Conservation (phyloP, 306 rosid species). For the Dryas octopetala region DNA sequence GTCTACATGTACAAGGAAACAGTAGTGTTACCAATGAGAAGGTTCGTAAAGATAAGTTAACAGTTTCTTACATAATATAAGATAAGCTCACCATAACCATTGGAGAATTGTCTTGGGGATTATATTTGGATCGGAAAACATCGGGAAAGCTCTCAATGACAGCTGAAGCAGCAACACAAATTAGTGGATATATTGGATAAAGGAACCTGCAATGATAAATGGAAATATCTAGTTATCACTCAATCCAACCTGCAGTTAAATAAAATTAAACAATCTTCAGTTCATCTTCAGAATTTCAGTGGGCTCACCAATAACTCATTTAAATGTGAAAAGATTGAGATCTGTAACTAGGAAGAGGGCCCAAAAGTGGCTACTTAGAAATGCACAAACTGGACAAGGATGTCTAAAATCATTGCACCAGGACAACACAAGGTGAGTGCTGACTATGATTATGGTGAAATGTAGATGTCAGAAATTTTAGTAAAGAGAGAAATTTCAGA, state of each 20-base stretch:
- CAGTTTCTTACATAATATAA: not conserved
- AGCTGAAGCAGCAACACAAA: constrained; percentile 96
- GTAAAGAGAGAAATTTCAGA: not conserved
- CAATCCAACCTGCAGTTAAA: not conserved
- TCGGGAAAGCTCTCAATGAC: constrained; percentile 96
- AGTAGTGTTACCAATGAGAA: constrained; percentile 12
- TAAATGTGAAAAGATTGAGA: not conserved
- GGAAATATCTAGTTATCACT: constrained; percentile 15
- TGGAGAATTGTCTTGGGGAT: constrained; percentile 40
- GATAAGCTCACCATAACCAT: constrained; percentile 52
- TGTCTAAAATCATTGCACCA: not conserved
- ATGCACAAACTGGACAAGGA: constrained; percentile 4
- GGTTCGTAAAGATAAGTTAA: constrained; percentile 9
- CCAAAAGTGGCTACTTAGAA: not conserved
- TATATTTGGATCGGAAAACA: constrained; percentile 65
- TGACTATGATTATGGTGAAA: constrained; percentile 10
- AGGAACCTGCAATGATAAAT: constrained; percentile 67
- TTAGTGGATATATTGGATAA: constrained; percentile 93
- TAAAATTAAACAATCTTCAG: not conserved
- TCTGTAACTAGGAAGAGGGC: not conserved
- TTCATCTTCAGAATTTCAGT: not conserved
- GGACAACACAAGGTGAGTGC: not conserved
- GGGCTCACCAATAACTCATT: not conserved
- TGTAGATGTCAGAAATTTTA: not conserved
- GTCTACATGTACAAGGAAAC: constrained; percentile 43